Conservation (phyloP, 179 eudicot genomes). For the Spergularia azorica region DNA sequence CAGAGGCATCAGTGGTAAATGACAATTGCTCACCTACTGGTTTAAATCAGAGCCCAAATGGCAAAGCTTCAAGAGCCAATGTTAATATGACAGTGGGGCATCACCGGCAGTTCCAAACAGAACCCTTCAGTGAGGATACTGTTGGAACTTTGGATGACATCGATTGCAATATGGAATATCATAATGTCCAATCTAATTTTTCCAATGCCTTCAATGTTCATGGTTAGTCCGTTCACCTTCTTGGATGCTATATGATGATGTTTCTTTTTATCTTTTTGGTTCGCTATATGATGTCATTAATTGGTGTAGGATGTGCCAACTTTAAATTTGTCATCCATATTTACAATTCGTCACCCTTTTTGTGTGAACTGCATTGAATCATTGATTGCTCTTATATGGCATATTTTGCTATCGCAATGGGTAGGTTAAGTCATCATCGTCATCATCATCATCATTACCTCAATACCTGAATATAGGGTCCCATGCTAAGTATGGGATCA, state of each 20-base stretch:
- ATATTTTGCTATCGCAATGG: neutral
- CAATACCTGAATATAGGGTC: no score
- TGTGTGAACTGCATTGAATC: neutral
- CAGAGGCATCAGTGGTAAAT: constrained; percentile 70
- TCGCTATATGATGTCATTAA: neutral
- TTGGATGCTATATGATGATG: neutral
- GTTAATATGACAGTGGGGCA: constrained; percentile 26
- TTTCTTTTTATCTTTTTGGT: no score
- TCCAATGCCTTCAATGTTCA: constrained; percentile 45
- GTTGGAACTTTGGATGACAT: constrained; percentile 36
- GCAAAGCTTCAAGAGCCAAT: constrained; percentile 25
- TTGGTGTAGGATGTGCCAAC: neutral
- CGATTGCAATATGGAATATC: constrained; percentile 32
- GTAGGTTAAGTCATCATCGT: constrained; percentile 2
- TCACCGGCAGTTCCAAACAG: constrained; percentile 23
- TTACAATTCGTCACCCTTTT: neutral
- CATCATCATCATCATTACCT: neutral
- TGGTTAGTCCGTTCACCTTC: constrained; percentile 45
- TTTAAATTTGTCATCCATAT: neutral
- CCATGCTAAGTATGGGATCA: no score
- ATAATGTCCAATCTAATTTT: constrained; percentile 36
- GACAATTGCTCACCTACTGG: constrained; percentile 41
- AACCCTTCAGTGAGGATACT: constrained; percentile 44
- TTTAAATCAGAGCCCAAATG: constrained; percentile 17
- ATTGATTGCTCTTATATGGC: neutral